These are phyloP conservation scores for Blastomyces emzantsi DNA, from an alignment of 2,329 filamentous ascomycete genomes.

Conservation along the genomic window DNA sequence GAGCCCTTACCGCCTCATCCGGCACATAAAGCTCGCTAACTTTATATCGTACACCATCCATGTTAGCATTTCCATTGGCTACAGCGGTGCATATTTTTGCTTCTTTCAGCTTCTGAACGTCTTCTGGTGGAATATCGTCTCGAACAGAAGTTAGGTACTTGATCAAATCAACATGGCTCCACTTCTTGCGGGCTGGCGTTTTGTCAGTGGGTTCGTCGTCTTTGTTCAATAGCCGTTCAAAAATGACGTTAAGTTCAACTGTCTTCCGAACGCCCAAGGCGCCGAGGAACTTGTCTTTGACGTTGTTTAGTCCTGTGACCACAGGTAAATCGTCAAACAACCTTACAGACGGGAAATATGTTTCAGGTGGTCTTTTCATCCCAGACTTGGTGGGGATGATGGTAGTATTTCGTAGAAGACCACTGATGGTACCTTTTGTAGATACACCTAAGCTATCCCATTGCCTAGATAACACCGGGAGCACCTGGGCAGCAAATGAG, in stretches of 20 bases:
- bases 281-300: slow-evolving; percentile 84
- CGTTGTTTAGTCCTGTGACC: slow-evolving; percentile 62
- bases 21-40: slow-evolving; percentile 77
- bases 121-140: slow-evolving; percentile 74
- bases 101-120: slow-evolving; percentile 67
- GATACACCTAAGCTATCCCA: slow-evolving; percentile 70
- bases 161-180: slow-evolving; percentile 91
- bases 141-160: slow-evolving; percentile 87
- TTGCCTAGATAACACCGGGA: slow-evolving; percentile 74
- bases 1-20: slow-evolving; percentile 56
- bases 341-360: slow-evolving; percentile 90
- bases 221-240: slow-evolving; percentile 67
- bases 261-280: slow-evolving; percentile 89
- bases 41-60: slow-evolving; percentile 53
- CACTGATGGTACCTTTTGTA: slow-evolving; percentile 57
- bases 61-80: slow-evolving; percentile 45
- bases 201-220: slow-evolving; percentile 39
- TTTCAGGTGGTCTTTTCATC: slow-evolving; percentile 74
- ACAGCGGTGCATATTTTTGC: slow-evolving; percentile 79
- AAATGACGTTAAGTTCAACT: slow-evolving; percentile 87
- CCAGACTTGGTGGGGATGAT: slow-evolving; percentile 86
- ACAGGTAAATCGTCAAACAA: slow-evolving; percentile 89
- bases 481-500: slow-evolving; percentile 65
- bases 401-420: slow-evolving; percentile 57
- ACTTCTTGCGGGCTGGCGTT: slow-evolving; percentile 46